Conservation (phyloP, 2,329 filamentous ascomycete species). For the Trichoderma harzianum region DNA sequence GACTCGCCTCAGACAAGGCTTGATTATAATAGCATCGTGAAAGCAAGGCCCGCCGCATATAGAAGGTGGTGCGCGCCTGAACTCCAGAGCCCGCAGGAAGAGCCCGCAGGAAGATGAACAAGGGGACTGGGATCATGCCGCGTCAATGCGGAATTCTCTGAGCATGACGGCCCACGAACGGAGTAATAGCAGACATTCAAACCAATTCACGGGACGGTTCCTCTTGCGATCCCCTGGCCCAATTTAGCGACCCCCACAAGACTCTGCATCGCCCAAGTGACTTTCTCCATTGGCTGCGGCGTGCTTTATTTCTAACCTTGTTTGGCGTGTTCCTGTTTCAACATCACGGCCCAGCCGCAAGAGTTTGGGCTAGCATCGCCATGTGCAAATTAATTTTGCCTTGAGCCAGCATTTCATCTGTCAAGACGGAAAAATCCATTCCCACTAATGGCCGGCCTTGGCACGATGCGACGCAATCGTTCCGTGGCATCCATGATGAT, state of each 20-base stretch:
- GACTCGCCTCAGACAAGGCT: constrained; percentile 39
- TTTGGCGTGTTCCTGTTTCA: not conserved
- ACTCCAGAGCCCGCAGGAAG: not conserved
- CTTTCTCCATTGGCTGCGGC: not conserved
- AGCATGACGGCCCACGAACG: not conserved
- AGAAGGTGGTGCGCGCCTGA: not conserved
- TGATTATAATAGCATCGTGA: not conserved
- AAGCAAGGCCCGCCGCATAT: not conserved
- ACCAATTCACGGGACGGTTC: not conserved
- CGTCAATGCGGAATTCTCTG: not conserved
- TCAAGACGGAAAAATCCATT: constrained; percentile 17
- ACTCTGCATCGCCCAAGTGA: not conserved
- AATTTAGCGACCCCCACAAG: constrained; percentile 4
- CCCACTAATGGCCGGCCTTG: constrained; percentile 11
- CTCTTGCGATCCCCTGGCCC: not conserved
- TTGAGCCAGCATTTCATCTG: not conserved
- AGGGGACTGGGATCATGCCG: not conserved
- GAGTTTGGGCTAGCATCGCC: not conserved
- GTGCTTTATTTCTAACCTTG: not conserved
- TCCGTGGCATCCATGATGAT: not conserved
- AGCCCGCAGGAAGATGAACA: not conserved
- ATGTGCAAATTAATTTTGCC: not conserved
- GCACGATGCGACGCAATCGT: constrained; percentile 4
- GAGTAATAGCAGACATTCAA: not conserved
- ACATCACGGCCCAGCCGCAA: not conserved